Conservation (phyloP, 352 stramenopile genomes). For the Thraustochytrium sp. region DNA sequence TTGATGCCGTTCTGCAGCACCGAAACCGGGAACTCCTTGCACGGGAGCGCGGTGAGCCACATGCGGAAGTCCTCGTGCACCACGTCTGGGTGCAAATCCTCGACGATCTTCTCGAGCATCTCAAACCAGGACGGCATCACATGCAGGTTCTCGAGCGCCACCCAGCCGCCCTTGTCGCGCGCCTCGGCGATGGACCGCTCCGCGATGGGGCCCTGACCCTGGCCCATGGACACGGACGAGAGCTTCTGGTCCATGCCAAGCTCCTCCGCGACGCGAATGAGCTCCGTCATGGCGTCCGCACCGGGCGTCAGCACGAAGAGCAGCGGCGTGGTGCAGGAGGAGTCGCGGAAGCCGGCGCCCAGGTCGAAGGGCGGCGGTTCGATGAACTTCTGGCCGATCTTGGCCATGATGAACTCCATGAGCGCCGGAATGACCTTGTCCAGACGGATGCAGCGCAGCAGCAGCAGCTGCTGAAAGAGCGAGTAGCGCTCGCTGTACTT, state of each 20-base stretch:
- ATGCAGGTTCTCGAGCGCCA: constrained; percentile 92
- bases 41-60: constrained; percentile 88
- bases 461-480: constrained; percentile 76
- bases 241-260: constrained; percentile 84
- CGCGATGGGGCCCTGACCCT: constrained; percentile 83
- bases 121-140: constrained; percentile 87
- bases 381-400: constrained; percentile 76
- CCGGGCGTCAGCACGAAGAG: constrained; percentile 90
- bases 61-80: constrained; percentile 83
- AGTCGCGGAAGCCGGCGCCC: constrained; percentile 81
- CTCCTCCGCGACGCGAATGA: constrained; percentile 82
- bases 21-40: constrained; percentile 81
- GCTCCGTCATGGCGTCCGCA: constrained; percentile 85
- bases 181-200: constrained; percentile 83
- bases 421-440: constrained; percentile 84
- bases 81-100: constrained; percentile 82
- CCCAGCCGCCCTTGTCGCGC: constrained; percentile 79
- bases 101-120: constrained; percentile 83
- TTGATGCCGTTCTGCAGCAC: constrained; percentile 77
- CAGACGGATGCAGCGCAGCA: constrained; percentile 79
- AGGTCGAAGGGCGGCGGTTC: constrained; percentile 86
- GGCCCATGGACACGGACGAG: constrained; percentile 83
- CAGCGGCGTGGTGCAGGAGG: constrained; percentile 82
- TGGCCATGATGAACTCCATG: constrained; percentile 75
- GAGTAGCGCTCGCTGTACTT: constrained; percentile 63